phyloP scores from a whole-genome alignment of 371 early-diverging fungal genomes.

The Batkoa obscura region DNA sequence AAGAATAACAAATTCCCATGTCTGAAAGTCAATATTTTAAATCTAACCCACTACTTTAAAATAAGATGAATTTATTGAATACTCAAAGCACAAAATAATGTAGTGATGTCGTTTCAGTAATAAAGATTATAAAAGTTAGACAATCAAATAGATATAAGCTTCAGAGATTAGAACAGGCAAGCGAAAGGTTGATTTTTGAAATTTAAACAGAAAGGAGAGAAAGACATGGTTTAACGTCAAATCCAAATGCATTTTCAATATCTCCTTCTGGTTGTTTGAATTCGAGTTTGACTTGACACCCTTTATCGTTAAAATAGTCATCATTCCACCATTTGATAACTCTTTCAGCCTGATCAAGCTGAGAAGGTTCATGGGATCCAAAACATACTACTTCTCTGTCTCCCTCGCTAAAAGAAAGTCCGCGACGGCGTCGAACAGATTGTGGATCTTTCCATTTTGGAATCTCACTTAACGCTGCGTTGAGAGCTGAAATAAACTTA shows the following conservation, averaged over 20 bases:
- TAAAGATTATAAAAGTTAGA: too few relatives aligned
- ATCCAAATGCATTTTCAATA: neutral
- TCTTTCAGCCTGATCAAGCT: constrained; percentile 3
- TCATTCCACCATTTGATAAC: constrained; percentile 8
- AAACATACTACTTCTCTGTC: constrained; percentile 2
- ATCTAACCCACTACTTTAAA: too few relatives aligned
- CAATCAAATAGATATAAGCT: too few relatives aligned
- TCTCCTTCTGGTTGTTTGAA: neutral
- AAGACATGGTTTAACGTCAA: neutral
- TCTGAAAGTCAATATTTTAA: too few relatives aligned
- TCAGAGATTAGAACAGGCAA: too few relatives aligned
- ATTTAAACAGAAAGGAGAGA: neutral
- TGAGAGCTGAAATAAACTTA: constrained; percentile 2
- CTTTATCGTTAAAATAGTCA: constrained; percentile 6
- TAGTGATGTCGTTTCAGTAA: too few relatives aligned
- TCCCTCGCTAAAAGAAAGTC: constrained; percentile 1
- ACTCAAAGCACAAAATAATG: too few relatives aligned
- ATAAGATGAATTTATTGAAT: too few relatives aligned
- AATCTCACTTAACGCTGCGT: constrained; percentile 7
- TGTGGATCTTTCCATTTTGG: constrained; percentile 6
- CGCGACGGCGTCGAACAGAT: neutral
- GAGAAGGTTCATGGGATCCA: neutral
- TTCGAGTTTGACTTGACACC: constrained; percentile 5
- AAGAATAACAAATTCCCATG: too few relatives aligned
- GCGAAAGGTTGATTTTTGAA: too few relatives aligned